phyloP scores from a whole-genome alignment of 2,329 filamentous ascomycete genomes.

The Magnaporthiopsis incrustans region DNA sequence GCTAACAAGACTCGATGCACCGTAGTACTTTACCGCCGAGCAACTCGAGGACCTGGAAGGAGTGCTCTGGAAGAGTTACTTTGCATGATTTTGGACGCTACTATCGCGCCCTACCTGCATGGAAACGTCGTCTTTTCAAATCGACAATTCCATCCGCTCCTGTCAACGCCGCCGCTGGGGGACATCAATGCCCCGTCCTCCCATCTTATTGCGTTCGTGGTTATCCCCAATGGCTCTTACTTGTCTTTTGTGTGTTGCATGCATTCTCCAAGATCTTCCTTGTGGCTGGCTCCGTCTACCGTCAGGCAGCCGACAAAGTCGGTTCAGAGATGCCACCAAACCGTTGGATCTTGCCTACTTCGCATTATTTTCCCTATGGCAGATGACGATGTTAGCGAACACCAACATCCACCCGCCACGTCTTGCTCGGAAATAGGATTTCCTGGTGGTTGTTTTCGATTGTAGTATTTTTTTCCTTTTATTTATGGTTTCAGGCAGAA shows the following conservation, averaged over 20 bases:
- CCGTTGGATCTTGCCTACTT: background rate
- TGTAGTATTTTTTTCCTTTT: too few species aligned
- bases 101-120: background rate
- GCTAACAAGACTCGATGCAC: slow-evolving; percentile 20
- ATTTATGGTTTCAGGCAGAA: too few species aligned
- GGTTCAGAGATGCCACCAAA: background rate
- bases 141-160: background rate
- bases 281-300: too few species aligned
- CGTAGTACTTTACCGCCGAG: slow-evolving; percentile 74
- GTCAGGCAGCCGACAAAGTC: background rate
- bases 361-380: background rate
- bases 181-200: background rate
- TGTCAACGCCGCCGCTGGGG: background rate
- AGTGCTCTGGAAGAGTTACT: slow-evolving; percentile 99
- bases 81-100: slow-evolving; percentile 51
- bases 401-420: background rate
- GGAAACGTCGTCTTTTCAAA: background rate
- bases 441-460: too few species aligned
- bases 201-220: background rate
- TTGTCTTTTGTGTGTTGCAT: background rate
- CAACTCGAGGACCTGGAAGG: slow-evolving; percentile 93
- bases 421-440: too few species aligned
- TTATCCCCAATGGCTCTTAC: too few species aligned
- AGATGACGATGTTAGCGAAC: background rate
- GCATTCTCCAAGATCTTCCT: background rate